phyloP scores from a whole-genome alignment of 164 flowering plant genomes.

The Santalum album region DNA sequence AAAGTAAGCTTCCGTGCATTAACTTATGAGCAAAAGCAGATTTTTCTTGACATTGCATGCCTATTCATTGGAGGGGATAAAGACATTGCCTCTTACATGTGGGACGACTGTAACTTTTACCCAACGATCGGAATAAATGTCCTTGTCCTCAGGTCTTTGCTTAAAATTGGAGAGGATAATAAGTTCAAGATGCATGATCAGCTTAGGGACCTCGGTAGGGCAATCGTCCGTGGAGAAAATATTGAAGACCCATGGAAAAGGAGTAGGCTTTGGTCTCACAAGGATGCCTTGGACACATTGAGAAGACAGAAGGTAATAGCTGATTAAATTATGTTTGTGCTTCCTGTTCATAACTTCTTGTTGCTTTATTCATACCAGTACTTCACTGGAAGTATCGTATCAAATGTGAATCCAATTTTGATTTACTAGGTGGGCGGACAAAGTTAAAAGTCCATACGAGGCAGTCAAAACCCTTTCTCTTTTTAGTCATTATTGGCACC shows the following conservation, averaged over 20 bases:
- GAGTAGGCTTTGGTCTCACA: conserved; percentile 10
- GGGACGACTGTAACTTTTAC: conserved; percentile 4
- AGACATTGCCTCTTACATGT: background rate
- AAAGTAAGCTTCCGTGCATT: conserved; percentile 8
- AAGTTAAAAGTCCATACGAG: too few species aligned
- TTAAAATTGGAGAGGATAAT: background rate
- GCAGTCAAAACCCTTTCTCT: too few species aligned
- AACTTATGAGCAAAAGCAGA: background rate
- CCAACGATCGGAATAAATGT: background rate
- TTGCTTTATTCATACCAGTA: background rate
- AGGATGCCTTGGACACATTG: conserved; percentile 2
- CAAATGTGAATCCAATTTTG: too few species aligned
- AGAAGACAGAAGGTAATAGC: conserved; percentile 1
- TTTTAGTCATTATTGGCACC: too few species aligned
- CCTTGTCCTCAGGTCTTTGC: background rate
- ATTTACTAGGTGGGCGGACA: too few species aligned
- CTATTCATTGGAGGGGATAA: conserved; percentile 2
- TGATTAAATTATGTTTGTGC: background rate
- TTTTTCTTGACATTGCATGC: conserved; percentile 14
- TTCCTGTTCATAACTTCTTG: background rate
- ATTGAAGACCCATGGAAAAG: background rate
- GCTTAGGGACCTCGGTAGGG: conserved; percentile 14
- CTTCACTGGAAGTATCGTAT: too few species aligned
- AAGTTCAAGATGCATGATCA: conserved; percentile 12
- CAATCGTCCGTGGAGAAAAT: conserved; percentile 5